Percentiles rank a stretch among this genome's conserved stretches.
Evolutionary conservation across 2,329 filamentous ascomycete species (phyloP).

Genomic region (Rhynchosporium agropyri): DNA sequence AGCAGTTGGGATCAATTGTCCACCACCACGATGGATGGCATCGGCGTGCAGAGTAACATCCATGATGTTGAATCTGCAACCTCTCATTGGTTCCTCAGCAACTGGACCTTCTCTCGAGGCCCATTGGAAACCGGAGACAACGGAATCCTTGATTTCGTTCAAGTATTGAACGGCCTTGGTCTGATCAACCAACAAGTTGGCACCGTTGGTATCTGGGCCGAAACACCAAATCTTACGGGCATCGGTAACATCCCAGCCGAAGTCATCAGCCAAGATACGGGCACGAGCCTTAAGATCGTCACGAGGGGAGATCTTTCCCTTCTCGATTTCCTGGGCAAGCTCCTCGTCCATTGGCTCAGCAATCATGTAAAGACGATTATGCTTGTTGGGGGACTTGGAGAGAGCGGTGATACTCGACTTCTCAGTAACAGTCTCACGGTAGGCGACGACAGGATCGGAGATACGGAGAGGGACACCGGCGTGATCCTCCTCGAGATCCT

Average conservation of each 20-base stretch:
- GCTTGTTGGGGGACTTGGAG: constrained; percentile 99
- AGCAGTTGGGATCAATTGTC: constrained; percentile 96
- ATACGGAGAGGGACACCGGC: constrained; percentile 97
- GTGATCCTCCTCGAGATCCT: constrained; percentile 99
- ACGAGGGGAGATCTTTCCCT: constrained; percentile 88
- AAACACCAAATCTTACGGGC: constrained; percentile 99
- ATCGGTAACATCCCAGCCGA: constrained; percentile 99
- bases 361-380: constrained; percentile 99
- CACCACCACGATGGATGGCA: constrained; percentile 99
- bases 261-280: constrained; percentile 92
- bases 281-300: constrained; percentile 99
- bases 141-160: constrained; percentile 99
- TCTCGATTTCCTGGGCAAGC: constrained; percentile 85
- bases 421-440: constrained; percentile 90
- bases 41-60: constrained; percentile 99
- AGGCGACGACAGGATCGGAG: constrained; percentile 97
- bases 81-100: constrained; percentile 97
- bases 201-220: constrained; percentile 94
- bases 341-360: constrained; percentile 92
- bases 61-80: constrained; percentile 96
- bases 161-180: constrained; percentile 99
- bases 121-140: constrained; percentile 99
- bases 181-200: constrained; percentile 99
- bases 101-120: constrained; percentile 96
- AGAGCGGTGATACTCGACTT: constrained; percentile 94